Base-by-base conservation (phyloP, 129 eudicot genomes). In the Lactuca sativa region DNA sequence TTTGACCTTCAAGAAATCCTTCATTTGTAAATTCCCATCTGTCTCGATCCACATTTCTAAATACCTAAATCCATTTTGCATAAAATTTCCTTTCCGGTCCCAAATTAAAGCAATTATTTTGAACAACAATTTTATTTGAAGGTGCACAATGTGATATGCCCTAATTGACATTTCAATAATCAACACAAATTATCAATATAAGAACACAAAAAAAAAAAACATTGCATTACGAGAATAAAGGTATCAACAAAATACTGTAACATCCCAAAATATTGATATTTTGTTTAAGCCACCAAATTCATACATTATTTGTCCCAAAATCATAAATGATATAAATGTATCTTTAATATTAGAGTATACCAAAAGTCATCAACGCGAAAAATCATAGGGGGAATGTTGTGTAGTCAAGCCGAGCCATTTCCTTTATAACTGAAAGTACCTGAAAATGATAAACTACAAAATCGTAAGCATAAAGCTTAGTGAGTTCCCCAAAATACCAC, bases 11-110 rank as follows among this genome's bases (percentile, higher is more conserved):
- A 7, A 92, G 79, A 66, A 92, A 92, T 31, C 97, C 93, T 73
- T 88, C 90, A 69, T 86, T 91, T 3, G 97, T 96, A 13, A 91
- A 91, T 57, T 91, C 97, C 91, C 96, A 92, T 74, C 86, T 78
- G 53, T 92, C 98, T 4, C 96, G 96, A 75, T 92, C 96, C 66
- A 92, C 95, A 72, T 92, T 92, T 40, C 83, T 82, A 48, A 92
- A 92, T 33, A 96, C 98, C 98, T 92, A 74, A 30, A 80, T 58
- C 14, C 32, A 49, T 17, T 36, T 25, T 32, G 18, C 13, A 55
- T 21, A 59, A 43, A 36, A 73, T 30, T 31, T 11, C n/a, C 11
- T 12, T 15, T 63, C 53, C 56, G 73, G 64, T 56, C 60, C 43
- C 64, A 9, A 21, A 60, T 3, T 71, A 10, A 0, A 40, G 55